These are phyloP conservation scores for Durio zibethinus DNA, from an alignment of 345 rosid species.

Conservation along the genomic window DNA sequence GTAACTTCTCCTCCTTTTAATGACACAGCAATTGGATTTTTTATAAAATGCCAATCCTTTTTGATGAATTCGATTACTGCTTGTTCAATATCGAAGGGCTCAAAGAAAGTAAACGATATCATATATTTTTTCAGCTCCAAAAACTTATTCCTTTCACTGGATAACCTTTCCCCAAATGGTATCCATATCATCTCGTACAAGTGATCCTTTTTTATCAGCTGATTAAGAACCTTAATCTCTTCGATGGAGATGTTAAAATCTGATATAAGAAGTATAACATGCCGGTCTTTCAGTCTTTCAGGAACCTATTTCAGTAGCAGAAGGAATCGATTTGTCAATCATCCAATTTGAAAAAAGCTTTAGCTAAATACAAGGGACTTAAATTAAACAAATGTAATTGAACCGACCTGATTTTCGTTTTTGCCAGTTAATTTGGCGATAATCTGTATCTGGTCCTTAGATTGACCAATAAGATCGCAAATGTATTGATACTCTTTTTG, in stretches of 20 bases:
- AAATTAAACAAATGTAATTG: too few species aligned
- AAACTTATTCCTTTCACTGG: slow-evolving; percentile 14
- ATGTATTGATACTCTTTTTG: too few species aligned
- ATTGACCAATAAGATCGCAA: too few species aligned
- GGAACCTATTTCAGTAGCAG: slow-evolving; percentile 37
- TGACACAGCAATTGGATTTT: slow-evolving; percentile 60
- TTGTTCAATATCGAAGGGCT: slow-evolving; percentile 43
- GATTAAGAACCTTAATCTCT: slow-evolving; percentile 25
- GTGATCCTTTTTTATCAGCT: neutral
- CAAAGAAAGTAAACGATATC: too few species aligned
- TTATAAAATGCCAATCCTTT: slow-evolving; percentile 62
- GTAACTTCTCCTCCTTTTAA: slow-evolving; percentile 64
- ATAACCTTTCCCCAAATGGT: slow-evolving; percentile 27
- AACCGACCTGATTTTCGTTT: too few species aligned
- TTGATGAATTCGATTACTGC: slow-evolving; percentile 48
- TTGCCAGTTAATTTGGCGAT: too few species aligned
- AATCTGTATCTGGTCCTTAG: too few species aligned
- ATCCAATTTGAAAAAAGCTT: too few species aligned
- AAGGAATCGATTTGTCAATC: too few species aligned
- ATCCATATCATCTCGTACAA: slow-evolving; percentile 41
- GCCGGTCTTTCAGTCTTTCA: slow-evolving; percentile 57
- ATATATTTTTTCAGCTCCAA: slow-evolving; percentile 36
- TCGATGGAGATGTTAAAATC: slow-evolving; percentile 32
- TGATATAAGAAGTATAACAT: slow-evolving; percentile 61
- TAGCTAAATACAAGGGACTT: too few species aligned